Conservation (phyloP, 2,329 filamentous ascomycete species). For the Fusarium zealandicum region DNA sequence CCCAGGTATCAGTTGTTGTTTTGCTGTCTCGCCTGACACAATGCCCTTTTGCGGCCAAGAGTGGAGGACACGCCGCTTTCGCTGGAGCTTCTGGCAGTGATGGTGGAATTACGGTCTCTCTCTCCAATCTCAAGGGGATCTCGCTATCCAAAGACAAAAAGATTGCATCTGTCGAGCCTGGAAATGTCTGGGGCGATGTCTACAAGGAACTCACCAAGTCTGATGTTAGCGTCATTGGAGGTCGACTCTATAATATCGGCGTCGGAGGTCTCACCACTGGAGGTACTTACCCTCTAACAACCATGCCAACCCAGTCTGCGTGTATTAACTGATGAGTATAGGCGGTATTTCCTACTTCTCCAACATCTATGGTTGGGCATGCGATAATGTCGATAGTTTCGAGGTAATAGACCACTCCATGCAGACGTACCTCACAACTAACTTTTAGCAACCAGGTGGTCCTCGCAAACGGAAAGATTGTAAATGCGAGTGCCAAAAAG, state of each 20-base stretch:
- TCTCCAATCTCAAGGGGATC: conserved; percentile 47
- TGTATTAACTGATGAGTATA: neutral
- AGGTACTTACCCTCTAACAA: conserved; percentile 17
- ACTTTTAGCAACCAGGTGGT: conserved; percentile 2
- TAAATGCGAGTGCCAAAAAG: conserved; percentile 10
- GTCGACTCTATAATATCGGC: conserved; percentile 50
- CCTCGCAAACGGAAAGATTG: conserved; percentile 19
- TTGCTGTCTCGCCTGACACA: conserved; percentile 15
- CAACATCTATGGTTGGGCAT: conserved; percentile 49
- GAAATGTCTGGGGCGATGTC: conserved; percentile 50
- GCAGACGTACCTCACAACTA: neutral
- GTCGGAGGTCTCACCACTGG: conserved; percentile 51
- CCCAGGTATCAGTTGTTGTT: conserved; percentile 8
- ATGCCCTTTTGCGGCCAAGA: conserved; percentile 47
- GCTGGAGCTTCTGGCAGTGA: conserved; percentile 49
- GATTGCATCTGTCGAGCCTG: conserved; percentile 47
- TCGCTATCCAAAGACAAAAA: conserved; percentile 41
- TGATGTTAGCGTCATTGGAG: conserved; percentile 48
- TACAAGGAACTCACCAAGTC: conserved; percentile 46
- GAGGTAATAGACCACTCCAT: conserved; percentile 3
- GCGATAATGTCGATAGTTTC: conserved; percentile 49
- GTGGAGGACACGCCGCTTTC: conserved; percentile 56
- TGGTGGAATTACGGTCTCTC: conserved; percentile 47
- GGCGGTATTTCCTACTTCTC: conserved; percentile 55
- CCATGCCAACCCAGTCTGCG: too few relatives aligned